These are phyloP conservation scores for Paxillus rubicundulus DNA, from an alignment of 768 basidiomycete genomes.

Conservation along the genomic window DNA sequence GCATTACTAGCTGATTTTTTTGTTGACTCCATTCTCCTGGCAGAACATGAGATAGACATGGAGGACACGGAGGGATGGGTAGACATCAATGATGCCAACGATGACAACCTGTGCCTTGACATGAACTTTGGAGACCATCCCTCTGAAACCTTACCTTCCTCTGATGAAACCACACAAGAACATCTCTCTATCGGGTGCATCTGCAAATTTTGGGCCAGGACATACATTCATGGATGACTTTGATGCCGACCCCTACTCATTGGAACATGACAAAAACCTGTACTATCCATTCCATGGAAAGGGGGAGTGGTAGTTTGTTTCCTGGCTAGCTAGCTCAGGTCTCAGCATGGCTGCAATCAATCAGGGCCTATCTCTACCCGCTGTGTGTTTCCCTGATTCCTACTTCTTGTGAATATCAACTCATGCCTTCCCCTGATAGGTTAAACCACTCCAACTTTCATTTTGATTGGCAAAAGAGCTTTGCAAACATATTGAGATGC, in stretches of 20 bases:
- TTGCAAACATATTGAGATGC: background rate
- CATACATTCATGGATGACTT: background rate
- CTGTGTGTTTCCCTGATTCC: background rate
- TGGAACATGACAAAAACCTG: background rate
- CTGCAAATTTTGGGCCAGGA: background rate
- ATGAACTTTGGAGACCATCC: too few relatives aligned
- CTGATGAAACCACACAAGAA: background rate
- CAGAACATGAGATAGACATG: background rate
- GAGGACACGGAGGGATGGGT: too few relatives aligned
- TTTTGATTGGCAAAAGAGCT: background rate
- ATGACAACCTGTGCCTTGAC: too few relatives aligned
- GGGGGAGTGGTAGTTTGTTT: background rate
- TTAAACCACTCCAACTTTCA: background rate
- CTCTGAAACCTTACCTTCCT: background rate
- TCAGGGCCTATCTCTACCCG: background rate
- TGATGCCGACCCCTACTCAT: background rate
- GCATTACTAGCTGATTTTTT: background rate
- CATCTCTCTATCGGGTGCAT: background rate
- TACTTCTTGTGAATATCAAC: too few relatives aligned
- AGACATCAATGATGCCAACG: too few relatives aligned
- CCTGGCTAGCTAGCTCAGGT: background rate
- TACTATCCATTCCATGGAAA: background rate
- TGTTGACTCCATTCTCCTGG: too few relatives aligned
- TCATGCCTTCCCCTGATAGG: too few relatives aligned
- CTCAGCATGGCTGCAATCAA: background rate